phyloP scores from a whole-genome alignment of 768 basidiomycete genomes.

The Suillus lakei region DNA sequence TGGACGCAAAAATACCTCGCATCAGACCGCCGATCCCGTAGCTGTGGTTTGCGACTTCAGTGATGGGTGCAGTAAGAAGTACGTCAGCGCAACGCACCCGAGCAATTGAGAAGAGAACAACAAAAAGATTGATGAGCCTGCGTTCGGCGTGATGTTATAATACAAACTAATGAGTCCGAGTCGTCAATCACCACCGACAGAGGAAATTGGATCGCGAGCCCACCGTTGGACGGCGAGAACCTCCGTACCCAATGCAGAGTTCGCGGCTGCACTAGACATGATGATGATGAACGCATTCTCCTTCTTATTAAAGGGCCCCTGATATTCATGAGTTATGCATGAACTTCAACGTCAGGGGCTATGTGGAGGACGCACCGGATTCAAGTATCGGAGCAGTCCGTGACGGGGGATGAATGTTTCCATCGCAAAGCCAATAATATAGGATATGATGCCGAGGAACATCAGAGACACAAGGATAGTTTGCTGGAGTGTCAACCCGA shows the following conservation, averaged over 20 bases:
- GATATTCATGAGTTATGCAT: background rate
- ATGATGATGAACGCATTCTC: slow-evolving; percentile 63
- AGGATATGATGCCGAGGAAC: slow-evolving; percentile 57
- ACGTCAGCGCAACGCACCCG: slow-evolving; percentile 27
- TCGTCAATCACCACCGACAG: background rate
- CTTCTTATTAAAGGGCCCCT: slow-evolving; percentile 65
- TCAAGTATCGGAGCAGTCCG: slow-evolving; percentile 53
- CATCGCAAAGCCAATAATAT: slow-evolving; percentile 51
- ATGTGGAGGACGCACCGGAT: slow-evolving; percentile 40
- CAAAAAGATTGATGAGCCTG: slow-evolving; percentile 49
- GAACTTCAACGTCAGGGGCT: background rate
- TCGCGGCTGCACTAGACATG: slow-evolving; percentile 60
- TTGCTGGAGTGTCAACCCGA: slow-evolving; percentile 41
- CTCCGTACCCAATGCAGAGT: slow-evolving; percentile 57
- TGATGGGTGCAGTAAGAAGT: background rate
- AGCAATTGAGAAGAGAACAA: slow-evolving; percentile 39
- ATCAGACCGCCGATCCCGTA: slow-evolving; percentile 62
- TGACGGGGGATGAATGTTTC: slow-evolving; percentile 50
- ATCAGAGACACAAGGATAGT: slow-evolving; percentile 54
- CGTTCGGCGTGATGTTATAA: slow-evolving; percentile 56
- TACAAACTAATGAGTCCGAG: slow-evolving; percentile 37
- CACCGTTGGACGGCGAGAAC: slow-evolving; percentile 55
- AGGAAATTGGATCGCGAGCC: background rate
- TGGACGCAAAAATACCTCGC: slow-evolving; percentile 39
- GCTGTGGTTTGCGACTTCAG: background rate